A percentile compares a stretch with the other conserved stretches of the same genome.
Evolutionary conservation across 352 stramenopile species (phyloP).

Genomic region (Globisporangium nagaii): DNA sequence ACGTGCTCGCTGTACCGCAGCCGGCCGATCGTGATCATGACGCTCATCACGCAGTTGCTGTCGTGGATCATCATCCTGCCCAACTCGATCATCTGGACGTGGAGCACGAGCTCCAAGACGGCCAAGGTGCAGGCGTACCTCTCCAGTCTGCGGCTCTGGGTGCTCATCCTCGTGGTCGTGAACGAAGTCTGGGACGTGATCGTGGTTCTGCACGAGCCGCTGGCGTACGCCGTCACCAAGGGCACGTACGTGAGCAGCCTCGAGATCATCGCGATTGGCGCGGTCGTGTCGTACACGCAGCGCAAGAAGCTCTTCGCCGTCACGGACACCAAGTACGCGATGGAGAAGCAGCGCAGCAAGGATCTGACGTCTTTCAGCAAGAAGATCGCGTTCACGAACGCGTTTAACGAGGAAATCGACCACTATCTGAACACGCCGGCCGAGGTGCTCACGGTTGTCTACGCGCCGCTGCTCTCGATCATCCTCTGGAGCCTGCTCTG

Average conservation of each 20-base stretch:
- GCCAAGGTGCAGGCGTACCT: conserved; percentile 33
- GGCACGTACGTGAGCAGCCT: conserved; percentile 29
- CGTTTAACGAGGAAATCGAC: conserved; percentile 27
- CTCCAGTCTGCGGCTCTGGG: conserved; percentile 26
- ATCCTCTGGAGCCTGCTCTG: conserved; percentile 18
- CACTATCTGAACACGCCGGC: conserved; percentile 11
- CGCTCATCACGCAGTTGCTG: conserved; percentile 20
- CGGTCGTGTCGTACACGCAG: conserved; percentile 8
- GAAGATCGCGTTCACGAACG: conserved; percentile 25
- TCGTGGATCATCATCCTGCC: conserved; percentile 53
- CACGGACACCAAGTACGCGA: conserved; percentile 20
- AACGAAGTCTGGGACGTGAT: conserved; percentile 22
- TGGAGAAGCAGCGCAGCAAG: conserved; percentile 25
- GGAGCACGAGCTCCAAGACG: conserved; percentile 23
- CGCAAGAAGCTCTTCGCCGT: conserved; percentile 16
- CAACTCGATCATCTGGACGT: conserved; percentile 40
- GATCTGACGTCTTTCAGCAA: conserved; percentile 21
- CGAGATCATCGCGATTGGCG: conserved; percentile 27
- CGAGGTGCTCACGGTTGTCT: conserved; percentile 29
- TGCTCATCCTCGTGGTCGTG: conserved; percentile 26
- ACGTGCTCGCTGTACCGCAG: conserved; percentile 36
- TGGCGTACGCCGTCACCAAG: conserved; percentile 26
- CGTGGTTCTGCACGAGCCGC: conserved; percentile 25
- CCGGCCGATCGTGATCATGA: conserved; percentile 23
- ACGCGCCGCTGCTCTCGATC: conserved; percentile 20